Conservation (phyloP, 495 filamentous ascomycete genomes). For the Amorphotheca resinae region DNA sequence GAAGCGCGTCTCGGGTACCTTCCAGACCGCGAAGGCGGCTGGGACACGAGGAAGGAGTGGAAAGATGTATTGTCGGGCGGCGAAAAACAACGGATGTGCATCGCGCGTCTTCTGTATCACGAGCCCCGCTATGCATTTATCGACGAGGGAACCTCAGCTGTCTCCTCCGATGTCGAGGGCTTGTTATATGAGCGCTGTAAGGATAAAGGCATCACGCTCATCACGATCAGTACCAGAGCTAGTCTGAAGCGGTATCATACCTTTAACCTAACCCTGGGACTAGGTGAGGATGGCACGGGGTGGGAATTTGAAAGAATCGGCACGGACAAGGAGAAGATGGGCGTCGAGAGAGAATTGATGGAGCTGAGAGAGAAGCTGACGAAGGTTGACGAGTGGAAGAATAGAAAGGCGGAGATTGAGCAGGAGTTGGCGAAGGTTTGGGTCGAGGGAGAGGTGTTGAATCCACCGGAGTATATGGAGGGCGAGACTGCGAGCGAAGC, state of each 20-base stretch:
- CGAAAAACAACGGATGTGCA: constrained; percentile 93
- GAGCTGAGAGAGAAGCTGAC: constrained; percentile 67
- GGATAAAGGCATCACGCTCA: constrained; percentile 80
- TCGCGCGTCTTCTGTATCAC: constrained; percentile 86
- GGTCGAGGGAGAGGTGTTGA: constrained; percentile 26
- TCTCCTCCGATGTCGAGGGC: constrained; percentile 89
- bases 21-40: constrained; percentile 84
- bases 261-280: constrained; percentile 71
- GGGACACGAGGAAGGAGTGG: constrained; percentile 96
- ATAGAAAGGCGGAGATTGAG: constrained; percentile 61
- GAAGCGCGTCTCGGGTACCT: constrained; percentile 80
- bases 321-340: constrained; percentile 79
- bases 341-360: constrained; percentile 77
- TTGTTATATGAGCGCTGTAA: constrained; percentile 86
- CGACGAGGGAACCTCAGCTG: constrained; percentile 91
- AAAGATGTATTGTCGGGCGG: constrained; percentile 93
- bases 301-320: constrained; percentile 93
- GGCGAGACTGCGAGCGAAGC: neutral
- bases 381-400: constrained; percentile 75
- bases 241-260: constrained; percentile 91
- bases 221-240: constrained; percentile 87
- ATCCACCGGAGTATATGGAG: constrained; percentile 9
- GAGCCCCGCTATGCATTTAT: constrained; percentile 89
- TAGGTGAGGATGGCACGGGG: constrained; percentile 49
- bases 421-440: constrained; percentile 41